Evolutionary conservation across 495 filamentous ascomycete species (phyloP).

Genomic region (Trichoderma gamsii): DNA sequence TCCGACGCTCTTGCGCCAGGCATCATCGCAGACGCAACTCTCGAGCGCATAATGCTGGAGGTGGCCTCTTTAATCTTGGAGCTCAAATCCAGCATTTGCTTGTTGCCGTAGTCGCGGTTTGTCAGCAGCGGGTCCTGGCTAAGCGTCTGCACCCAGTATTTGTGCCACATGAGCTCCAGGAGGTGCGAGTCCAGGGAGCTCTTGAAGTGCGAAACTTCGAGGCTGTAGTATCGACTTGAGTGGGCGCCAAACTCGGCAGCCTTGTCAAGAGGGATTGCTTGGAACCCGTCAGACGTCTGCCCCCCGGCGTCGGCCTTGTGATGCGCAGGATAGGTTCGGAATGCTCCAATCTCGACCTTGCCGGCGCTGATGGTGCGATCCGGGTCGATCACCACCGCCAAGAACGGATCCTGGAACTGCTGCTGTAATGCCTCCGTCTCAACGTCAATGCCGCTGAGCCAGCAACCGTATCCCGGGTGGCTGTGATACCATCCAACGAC

Average conservation of each 20-base stretch:
- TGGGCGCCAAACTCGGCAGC: slow-evolving; percentile 96
- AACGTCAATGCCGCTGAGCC: slow-evolving; percentile 95
- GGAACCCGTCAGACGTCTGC: slow-evolving; percentile 50
- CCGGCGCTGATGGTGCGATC: slow-evolving; percentile 92
- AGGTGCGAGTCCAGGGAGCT: slow-evolving; percentile 79
- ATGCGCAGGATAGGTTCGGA: slow-evolving; percentile 79
- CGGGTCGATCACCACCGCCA: slow-evolving; percentile 95
- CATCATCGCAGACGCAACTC: slow-evolving; percentile 17
- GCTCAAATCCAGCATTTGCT: slow-evolving; percentile 84
- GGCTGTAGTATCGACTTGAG: slow-evolving; percentile 77
- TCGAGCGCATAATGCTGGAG: slow-evolving; percentile 36
- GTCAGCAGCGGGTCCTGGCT: slow-evolving; percentile 89
- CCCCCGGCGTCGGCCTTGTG: slow-evolving; percentile 44
- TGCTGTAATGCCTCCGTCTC: slow-evolving; percentile 81
- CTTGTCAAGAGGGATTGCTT: slow-evolving; percentile 82
- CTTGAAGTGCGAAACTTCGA: slow-evolving; percentile 91
- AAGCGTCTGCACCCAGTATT: slow-evolving; percentile 99
- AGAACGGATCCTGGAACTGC: slow-evolving; percentile 75
- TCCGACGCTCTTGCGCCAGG: slow-evolving; percentile 34
- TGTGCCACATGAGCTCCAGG: slow-evolving; percentile 91
- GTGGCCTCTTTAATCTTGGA: slow-evolving; percentile 67
- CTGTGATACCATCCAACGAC: slow-evolving; percentile 97
- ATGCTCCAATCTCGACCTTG: slow-evolving; percentile 96
- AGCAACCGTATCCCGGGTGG: slow-evolving; percentile 97
- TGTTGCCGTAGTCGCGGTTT: slow-evolving; percentile 87